A percentile compares a stretch with the other conserved stretches of the same genome.
phyloP scores from a whole-genome alignment of 495 filamentous ascomycete species.

The Thermothielavioides terrestris region DNA sequence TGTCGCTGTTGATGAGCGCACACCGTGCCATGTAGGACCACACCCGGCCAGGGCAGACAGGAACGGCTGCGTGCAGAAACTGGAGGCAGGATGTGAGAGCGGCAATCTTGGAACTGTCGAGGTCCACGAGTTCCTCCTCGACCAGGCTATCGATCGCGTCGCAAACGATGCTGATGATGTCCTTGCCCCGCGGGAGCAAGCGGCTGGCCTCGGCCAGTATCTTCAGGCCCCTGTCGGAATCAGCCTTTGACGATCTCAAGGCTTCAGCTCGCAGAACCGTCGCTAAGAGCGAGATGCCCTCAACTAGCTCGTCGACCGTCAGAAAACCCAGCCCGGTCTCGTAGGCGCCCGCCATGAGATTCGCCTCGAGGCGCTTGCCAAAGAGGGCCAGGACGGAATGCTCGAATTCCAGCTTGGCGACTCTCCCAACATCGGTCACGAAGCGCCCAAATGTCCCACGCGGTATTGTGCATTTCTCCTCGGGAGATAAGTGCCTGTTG shows the following conservation, averaged over 20 bases:
- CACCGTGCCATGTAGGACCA: conserved; percentile 85
- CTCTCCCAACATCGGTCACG: conserved; percentile 49
- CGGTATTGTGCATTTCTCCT: conserved; percentile 46
- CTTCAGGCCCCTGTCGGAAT: conserved; percentile 30
- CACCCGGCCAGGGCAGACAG: conserved; percentile 66
- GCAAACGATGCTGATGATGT: conserved; percentile 72
- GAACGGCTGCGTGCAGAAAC: conserved; percentile 63
- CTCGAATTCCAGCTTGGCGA: conserved; percentile 52
- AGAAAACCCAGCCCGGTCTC: conserved; percentile 28
- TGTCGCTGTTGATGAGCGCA: conserved; percentile 61
- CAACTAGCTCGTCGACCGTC: conserved; percentile 29
- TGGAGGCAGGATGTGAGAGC: conserved; percentile 66
- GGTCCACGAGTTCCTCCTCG: conserved; percentile 47
- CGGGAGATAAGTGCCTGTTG: conserved; percentile 21
- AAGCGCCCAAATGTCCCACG: conserved; percentile 62
- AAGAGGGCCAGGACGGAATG: conserved; percentile 74
- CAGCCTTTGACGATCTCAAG: conserved; percentile 20
- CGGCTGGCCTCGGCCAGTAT: conserved; percentile 67
- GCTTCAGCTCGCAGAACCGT: conserved; percentile 34
- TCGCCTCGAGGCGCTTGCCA: conserved; percentile 58
- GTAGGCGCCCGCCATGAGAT: conserved; percentile 35
- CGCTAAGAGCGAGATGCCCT: conserved; percentile 34
- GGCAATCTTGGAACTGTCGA: conserved; percentile 46
- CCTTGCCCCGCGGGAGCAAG: conserved; percentile 59
- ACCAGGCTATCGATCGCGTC: conserved; percentile 75